Evolutionary conservation across 805 yeast genomes (phyloP), one percentile per base, ranked within the genome.

Genomic region (Wickerhamia fluorescens): DNA sequence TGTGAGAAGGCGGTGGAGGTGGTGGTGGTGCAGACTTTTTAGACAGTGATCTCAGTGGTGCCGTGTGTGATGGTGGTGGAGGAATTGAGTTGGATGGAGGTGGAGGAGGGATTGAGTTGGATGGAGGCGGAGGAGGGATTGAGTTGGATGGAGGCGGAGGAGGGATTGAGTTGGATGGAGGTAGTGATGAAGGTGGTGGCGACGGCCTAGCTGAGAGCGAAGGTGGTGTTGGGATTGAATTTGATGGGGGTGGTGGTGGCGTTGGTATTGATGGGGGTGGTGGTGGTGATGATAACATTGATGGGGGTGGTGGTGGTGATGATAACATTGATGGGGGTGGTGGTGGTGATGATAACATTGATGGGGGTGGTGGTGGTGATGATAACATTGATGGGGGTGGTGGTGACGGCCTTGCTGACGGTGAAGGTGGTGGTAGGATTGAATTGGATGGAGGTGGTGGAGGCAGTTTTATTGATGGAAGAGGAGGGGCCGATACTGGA

Each of bases 11-110:
- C 18, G 42, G 20, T 6, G 56, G 42, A 11, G 63, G 51, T 13
- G 66, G 51, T 2, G 58, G 52, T 7, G 63, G 57, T 8, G 67
- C 53, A 2, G 48, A 34, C 31, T 56, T 55, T 28, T 42, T 49
- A 12, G 32, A 30, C 10, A 23, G 7, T 3, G 25, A 8, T 17
- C 46, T 34, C 16, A 33, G 29, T 11, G 37, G n/a, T n/a, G n/a
- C n/a, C n/a, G n/a, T 15, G 2, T 28, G 15, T 6, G 34, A 15
- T 2, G 34, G 20, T 7, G 40, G 27, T 5, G 46, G 33, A 1
- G 48, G 40, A 7, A 47, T 33, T 9, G 43, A 29, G 8, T 37
- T 13, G 14, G 30, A 27, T 16, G 35, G 35, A 5, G 41, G 38
- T 6, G 40, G 30, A 7, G 34, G 27, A 7, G 37, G 14, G 3